Percentiles rank a stretch among this genome's conserved stretches.
Conservation (phyloP, 2,329 filamentous ascomycete genomes). For the Verticillium longisporum region DNA sequence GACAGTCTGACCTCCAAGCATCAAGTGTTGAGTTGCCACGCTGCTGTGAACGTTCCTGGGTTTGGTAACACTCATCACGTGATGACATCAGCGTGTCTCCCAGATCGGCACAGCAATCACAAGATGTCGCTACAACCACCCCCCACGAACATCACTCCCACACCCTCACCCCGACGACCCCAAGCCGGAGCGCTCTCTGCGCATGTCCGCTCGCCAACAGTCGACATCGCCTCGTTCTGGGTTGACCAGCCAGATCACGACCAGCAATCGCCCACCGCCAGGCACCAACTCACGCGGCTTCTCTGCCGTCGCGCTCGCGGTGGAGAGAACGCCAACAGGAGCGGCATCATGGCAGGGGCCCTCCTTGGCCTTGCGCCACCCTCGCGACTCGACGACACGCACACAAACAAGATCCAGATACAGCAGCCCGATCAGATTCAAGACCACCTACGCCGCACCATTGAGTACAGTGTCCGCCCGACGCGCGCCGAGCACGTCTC, state of each 20-base stretch:
- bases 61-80: no score
- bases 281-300: constrained; percentile 1
- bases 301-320: not conserved
- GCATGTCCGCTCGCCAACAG: not conserved
- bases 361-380: constrained; percentile 14
- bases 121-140: no score
- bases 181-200: not conserved
- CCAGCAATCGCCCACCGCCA: constrained; percentile 9
- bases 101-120: no score
- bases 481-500: constrained; percentile 44
- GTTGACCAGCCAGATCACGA: not conserved
- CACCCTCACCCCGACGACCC: not conserved
- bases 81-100: no score
- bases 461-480: constrained; percentile 35
- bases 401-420: constrained; percentile 22
- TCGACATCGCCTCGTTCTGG: not conserved
- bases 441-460: constrained; percentile 30
- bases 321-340: not conserved
- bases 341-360: constrained; percentile 16
- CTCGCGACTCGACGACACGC: constrained; percentile 13
- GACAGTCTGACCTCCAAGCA: no score
- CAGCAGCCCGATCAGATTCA: constrained; percentile 38
- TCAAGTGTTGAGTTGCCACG: no score
- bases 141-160: not conserved
- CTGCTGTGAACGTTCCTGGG: no score